Evolutionary conservation across 306 rosid genomes (phyloP), one percentile per base, ranked within the genome.

Genomic region (Prunus persica): DNA sequence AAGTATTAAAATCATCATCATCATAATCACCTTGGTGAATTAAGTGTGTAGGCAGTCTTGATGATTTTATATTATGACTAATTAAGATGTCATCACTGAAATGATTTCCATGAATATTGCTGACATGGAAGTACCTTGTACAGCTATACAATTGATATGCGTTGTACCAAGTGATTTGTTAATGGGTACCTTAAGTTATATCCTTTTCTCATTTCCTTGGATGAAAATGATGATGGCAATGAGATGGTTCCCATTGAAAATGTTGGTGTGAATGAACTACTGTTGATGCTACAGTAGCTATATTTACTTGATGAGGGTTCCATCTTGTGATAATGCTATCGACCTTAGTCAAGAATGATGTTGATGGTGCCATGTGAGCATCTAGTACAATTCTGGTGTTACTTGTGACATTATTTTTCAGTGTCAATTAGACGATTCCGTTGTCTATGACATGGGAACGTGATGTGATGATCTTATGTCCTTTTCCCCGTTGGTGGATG

Each of bases 311-410:
- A 25, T 54, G 68, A 55, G 60, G 68, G 55, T 28, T 78, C 54
- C 72, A 77, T 38, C 16, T 38, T 69, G 54, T 15, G 52, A 24
- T 51, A 67, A 69, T 76, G 52, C 76, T 69, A 32, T 54, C 73
- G 67, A 79, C 32, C 47, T 66, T 12, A 19, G 64, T 52, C 76
- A 65, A 45, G 82, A 64, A 65, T 61, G 86, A 73, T 69, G 84
- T 73, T 75, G 76, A 73, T 69, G 41, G 34, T 83, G 79, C 76
- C 83, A 83, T 65, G 90, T 81, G 86, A 76, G 76, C 49, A 72
- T 71, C 46, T 76, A 9, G 79, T 81, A 73, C 77, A 65, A 47
- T 73, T 76, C 19, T 71, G 84, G 75, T 77, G 63, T 57, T 64
- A 57, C 58, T 56, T 56, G 25, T 76, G 60, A 30, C 60, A 76